Evolutionary conservation across 495 filamentous ascomycete genomes (phyloP).

Genomic region (Hyaloscypha bicolor): DNA sequence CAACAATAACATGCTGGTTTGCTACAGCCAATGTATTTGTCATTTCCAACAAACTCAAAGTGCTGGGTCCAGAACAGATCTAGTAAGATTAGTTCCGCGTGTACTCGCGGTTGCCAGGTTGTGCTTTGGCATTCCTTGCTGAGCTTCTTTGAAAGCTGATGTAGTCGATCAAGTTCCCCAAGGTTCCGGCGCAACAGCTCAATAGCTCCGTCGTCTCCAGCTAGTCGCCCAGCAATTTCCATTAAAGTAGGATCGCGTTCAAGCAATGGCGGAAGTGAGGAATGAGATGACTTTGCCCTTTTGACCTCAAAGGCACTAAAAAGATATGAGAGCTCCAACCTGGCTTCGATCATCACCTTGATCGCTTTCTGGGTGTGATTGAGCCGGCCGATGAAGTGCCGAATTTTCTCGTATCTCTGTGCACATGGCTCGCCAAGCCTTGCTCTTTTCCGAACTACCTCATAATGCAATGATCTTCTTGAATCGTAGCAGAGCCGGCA

Average conservation of each 20-base stretch:
- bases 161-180: too few species aligned
- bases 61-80: conserved; percentile 11
- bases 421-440: not conserved
- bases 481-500: not conserved
- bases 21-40: conserved; percentile 15
- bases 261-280: too few species aligned
- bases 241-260: too few species aligned
- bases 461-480: not conserved
- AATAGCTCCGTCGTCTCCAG: too few species aligned
- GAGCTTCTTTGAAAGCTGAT: conserved; percentile 8
- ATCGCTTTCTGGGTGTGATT: conserved; percentile 20
- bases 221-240: too few species aligned
- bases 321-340: conserved; percentile 1
- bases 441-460: not conserved
- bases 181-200: too few species aligned
- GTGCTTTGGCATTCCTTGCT: not conserved
- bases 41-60: conserved; percentile 10
- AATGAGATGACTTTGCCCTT: too few species aligned
- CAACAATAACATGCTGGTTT: conserved; percentile 26
- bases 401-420: conserved; percentile 7
- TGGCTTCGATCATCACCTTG: conserved; percentile 7
- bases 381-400: conserved; percentile 23
- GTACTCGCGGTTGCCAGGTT: conserved; percentile 16
- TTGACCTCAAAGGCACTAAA: too few species aligned
- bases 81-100: conserved; percentile 15